Evolutionary conservation across 192 early-diverging fungal species (phyloP).

Genomic region (Phycomyces nitens): DNA sequence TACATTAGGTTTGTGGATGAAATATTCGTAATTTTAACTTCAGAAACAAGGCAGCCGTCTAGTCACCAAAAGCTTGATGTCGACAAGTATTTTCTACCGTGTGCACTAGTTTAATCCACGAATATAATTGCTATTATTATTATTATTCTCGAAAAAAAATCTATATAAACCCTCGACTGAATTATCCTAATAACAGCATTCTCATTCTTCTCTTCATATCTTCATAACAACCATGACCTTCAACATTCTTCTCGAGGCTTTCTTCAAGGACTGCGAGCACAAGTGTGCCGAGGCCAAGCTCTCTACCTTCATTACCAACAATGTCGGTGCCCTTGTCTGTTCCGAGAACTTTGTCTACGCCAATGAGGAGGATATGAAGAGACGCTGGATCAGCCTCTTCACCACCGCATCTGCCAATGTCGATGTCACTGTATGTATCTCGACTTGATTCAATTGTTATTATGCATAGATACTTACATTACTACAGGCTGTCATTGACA

Average conservation of each 20-base stretch:
- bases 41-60: no score
- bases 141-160: no score
- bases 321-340: not conserved
- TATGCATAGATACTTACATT: not conserved
- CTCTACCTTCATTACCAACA: not conserved
- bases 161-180: no score
- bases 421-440: not conserved
- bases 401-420: not conserved
- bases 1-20: no score
- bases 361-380: constrained; percentile 1
- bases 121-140: no score
- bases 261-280: constrained; percentile 2
- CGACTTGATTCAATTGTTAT: no score
- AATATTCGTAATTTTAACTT: no score
- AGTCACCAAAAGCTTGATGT: no score
- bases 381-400: not conserved
- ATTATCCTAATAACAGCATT: no score
- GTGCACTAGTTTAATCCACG: no score
- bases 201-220: no score
- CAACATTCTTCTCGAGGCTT: not conserved
- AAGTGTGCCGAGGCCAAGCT: not conserved
- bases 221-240: not conserved
- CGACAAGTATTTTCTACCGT: no score
- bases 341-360: not conserved
- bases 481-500: not conserved